Conservation (phyloP, 441 rosid species). For the Raphanus hybrid region DNA sequence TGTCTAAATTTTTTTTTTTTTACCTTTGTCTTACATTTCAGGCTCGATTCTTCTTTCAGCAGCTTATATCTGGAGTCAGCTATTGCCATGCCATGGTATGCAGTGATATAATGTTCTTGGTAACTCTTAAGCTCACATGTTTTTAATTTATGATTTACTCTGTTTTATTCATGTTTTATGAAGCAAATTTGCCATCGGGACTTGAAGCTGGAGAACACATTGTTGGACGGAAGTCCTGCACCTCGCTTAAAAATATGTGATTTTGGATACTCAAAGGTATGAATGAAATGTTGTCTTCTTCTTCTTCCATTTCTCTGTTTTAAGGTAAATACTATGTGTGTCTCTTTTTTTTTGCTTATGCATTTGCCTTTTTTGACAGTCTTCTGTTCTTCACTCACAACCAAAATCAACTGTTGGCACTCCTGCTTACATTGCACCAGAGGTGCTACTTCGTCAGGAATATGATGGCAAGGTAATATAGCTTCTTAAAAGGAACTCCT, state of each 20-base stretch:
- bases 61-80: slow-evolving; percentile 76
- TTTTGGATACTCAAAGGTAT: slow-evolving; percentile 78
- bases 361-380: slow-evolving; percentile 42
- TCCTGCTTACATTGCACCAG: slow-evolving; percentile 80
- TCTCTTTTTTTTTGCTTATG: background rate
- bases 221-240: slow-evolving; percentile 78
- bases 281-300: background rate
- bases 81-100: slow-evolving; percentile 74
- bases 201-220: slow-evolving; percentile 66
- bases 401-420: slow-evolving; percentile 80
- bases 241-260: slow-evolving; percentile 76
- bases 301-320: slow-evolving; percentile 2
- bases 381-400: slow-evolving; percentile 72
- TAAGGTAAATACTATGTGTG: background rate
- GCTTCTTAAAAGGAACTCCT: too few species aligned
- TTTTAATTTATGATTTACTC: background rate
- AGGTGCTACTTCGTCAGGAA: slow-evolving; percentile 60
- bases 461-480: slow-evolving; percentile 75
- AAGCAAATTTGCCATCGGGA: slow-evolving; percentile 80
- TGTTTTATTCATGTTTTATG: slow-evolving; percentile 35
- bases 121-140: background rate
- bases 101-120: background rate
- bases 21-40: background rate
- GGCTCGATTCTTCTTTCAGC: slow-evolving; percentile 80
- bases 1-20: background rate